A percentile compares a stretch with the other conserved stretches of the same genome.
Evolutionary conservation across 2,329 filamentous ascomycete genomes (phyloP).

Genomic region (Fusarium miscanthi): DNA sequence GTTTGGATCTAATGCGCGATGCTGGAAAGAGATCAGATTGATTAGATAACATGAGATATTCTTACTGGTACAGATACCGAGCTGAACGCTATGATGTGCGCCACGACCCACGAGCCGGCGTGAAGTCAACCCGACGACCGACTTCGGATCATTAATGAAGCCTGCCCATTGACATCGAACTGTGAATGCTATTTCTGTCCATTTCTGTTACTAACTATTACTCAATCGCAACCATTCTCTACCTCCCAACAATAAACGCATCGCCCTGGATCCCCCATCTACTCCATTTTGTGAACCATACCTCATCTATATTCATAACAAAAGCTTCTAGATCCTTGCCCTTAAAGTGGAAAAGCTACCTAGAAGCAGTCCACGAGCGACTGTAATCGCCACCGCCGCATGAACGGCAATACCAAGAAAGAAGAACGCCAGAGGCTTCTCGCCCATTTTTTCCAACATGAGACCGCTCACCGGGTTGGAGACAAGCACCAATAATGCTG

Average conservation of each 20-base stretch:
- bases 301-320: too few relatives aligned
- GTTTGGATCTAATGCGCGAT: background rate
- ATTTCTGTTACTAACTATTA: background rate
- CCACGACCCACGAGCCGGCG: background rate
- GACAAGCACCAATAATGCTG: constrained; percentile 56
- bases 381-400: constrained; percentile 42
- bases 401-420: constrained; percentile 55
- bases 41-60: constrained; percentile 31
- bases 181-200: background rate
- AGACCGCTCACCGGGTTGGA: constrained; percentile 58
- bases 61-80: constrained; percentile 19
- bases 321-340: constrained; percentile 8
- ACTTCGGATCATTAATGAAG: background rate
- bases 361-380: constrained; percentile 32
- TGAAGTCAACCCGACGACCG: background rate
- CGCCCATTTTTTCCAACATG: constrained; percentile 55
- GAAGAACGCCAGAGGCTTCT: constrained; percentile 55
- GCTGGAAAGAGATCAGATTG: constrained; percentile 31
- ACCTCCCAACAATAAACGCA: background rate
- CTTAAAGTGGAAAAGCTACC: constrained; percentile 5
- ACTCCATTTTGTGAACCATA: background rate
- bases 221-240: background rate
- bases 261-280: fast-evolving
- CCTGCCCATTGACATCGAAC: background rate
- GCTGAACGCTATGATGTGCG: background rate